Conservation (phyloP, 345 rosid genomes). For the Adansonia digitata region DNA sequence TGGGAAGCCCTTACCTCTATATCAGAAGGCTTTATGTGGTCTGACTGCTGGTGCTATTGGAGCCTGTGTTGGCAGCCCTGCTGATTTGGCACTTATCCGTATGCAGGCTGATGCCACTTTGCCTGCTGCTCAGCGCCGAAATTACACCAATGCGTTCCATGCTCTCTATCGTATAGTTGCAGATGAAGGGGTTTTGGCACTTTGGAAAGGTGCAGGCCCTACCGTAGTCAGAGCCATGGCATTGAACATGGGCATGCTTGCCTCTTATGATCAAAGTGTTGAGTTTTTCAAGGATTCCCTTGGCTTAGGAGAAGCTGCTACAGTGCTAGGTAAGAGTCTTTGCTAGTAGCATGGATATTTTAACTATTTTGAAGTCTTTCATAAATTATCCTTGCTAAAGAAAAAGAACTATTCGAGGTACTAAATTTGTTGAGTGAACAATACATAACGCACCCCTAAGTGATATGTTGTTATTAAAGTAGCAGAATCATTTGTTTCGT, state of each 20-base stretch:
- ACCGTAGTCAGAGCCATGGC: background rate
- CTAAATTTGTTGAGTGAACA: no score
- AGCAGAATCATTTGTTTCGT: no score
- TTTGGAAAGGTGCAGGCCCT: constrained; percentile 6
- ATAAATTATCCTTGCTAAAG: no score
- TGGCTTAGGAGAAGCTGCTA: background rate
- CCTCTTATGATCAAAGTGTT: constrained; percentile 1
- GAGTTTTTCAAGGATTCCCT: constrained; percentile 3
- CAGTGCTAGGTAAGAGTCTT: background rate
- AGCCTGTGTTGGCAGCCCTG: constrained; percentile 1
- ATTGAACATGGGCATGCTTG: constrained; percentile 5
- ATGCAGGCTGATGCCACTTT: constrained; percentile 6
- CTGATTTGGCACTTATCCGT: constrained; percentile 2
- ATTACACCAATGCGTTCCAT: constrained; percentile 1
- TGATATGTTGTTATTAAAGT: no score
- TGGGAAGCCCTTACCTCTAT: constrained; percentile 4
- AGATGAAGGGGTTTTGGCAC: constrained; percentile 3
- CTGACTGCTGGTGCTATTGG: constrained; percentile 7
- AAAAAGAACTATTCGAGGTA: background rate
- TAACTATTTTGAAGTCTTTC: no score
- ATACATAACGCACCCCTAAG: no score
- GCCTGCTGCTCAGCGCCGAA: background rate
- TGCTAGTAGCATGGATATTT: background rate
- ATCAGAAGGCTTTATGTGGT: constrained; percentile 5
- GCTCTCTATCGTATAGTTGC: background rate